These are phyloP conservation scores for Austroboletus niveus DNA, from an alignment of 1,284 basidiomycete genomes.

Conservation along the genomic window DNA sequence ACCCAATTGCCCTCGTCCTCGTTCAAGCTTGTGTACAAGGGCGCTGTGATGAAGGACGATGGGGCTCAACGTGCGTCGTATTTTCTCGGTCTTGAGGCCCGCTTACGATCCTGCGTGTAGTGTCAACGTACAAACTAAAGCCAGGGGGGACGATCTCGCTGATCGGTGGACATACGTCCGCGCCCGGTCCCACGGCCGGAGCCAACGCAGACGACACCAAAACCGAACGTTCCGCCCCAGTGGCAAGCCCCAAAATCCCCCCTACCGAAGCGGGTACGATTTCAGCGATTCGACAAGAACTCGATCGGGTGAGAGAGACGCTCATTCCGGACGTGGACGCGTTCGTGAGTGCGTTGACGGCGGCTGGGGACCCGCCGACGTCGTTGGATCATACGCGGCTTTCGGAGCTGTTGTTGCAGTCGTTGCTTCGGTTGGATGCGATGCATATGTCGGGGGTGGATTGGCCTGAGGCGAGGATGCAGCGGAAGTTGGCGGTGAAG, in stretches of 20 bases:
- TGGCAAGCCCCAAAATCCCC: constrained; percentile 9
- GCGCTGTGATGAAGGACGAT: constrained; percentile 80
- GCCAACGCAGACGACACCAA: too few relatives aligned
- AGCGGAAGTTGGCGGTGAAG: constrained; percentile 74
- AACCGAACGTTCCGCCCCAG: too few relatives aligned
- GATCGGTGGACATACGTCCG: constrained; percentile 44
- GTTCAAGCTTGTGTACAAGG: constrained; percentile 79
- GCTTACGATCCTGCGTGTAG: constrained; percentile 30
- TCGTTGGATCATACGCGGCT: constrained; percentile 55
- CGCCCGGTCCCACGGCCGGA: constrained; percentile 2
- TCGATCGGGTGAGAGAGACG: constrained; percentile 50
- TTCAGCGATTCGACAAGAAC: constrained; percentile 55
- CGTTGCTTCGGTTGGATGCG: constrained; percentile 73
- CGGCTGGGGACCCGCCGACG: constrained; percentile 3
- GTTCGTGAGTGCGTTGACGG: constrained; percentile 43
- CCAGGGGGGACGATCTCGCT: constrained; percentile 62
- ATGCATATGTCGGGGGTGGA: constrained; percentile 57
- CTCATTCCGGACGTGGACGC: constrained; percentile 54
- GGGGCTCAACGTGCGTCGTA: constrained; percentile 54
- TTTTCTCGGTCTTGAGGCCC: constrained; percentile 1
- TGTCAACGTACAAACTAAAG: constrained; percentile 63
- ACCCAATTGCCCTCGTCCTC: constrained; percentile 58
- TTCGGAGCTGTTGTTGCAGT: constrained; percentile 73
- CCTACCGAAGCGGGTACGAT: constrained; percentile 55
- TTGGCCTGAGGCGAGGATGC: constrained; percentile 68